A percentile compares a stretch with the other conserved stretches of the same genome.
phyloP scores from a whole-genome alignment of 306 rosid genomes.

The Sicyos baderoa region DNA sequence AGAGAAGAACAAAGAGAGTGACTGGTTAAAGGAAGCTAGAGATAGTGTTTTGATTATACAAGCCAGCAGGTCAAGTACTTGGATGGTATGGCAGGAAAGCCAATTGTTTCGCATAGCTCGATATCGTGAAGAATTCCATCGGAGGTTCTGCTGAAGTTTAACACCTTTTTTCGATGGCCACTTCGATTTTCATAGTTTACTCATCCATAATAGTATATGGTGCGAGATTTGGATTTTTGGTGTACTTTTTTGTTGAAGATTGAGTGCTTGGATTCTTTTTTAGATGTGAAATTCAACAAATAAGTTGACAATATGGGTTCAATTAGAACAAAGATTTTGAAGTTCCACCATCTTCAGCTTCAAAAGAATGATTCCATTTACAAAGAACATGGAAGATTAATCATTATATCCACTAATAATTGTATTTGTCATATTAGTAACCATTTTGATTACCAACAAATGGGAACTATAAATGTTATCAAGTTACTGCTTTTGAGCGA shows the following conservation, averaged over 20 bases:
- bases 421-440: not conserved
- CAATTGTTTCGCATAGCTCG: not conserved
- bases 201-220: not conserved
- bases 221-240: not conserved
- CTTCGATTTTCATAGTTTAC: not conserved
- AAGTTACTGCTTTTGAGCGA: too few species aligned
- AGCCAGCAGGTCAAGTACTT: not conserved
- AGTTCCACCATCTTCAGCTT: not conserved
- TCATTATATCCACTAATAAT: too few species aligned
- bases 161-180: not conserved
- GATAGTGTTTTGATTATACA: not conserved
- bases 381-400: not conserved
- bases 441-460: too few species aligned
- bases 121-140: not conserved
- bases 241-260: not conserved
- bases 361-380: not conserved
- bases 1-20: conserved; percentile 34
- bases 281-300: not conserved
- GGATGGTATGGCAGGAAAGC: not conserved
- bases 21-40: not conserved
- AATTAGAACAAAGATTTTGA: not conserved
- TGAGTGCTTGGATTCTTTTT: not conserved
- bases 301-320: not conserved
- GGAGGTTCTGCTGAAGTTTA: not conserved
- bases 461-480: too few species aligned